A percentile compares a stretch with the other conserved stretches of the same genome.
Evolutionary conservation across 805 yeast species (phyloP).

Genomic region (Isabelozyma gotoi): DNA sequence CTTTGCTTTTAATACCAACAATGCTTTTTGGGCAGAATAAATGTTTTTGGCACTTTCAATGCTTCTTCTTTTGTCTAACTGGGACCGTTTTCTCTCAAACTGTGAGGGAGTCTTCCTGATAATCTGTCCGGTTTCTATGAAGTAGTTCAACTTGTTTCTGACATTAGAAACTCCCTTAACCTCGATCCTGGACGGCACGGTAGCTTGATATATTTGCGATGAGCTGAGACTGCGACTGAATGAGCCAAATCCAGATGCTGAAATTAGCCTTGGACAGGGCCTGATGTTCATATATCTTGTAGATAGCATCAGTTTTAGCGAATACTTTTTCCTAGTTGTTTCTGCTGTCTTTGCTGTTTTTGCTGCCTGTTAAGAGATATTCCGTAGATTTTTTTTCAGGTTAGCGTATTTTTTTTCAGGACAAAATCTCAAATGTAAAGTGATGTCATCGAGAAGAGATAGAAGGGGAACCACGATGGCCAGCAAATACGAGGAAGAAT

Average conservation of each 20-base stretch:
- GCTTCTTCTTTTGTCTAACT: background rate
- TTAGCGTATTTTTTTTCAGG: background rate
- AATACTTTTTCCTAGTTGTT: too few species aligned
- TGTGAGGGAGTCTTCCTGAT: constrained; percentile 15
- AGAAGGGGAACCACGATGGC: background rate
- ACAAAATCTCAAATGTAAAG: background rate
- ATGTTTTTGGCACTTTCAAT: background rate
- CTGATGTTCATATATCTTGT: too few species aligned
- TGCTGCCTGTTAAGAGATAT: too few species aligned
- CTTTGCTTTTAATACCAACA: constrained; percentile 26
- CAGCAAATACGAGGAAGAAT: background rate
- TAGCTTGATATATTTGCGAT: background rate
- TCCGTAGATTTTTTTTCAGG: background rate
- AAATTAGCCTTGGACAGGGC: background rate
- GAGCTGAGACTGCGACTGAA: background rate
- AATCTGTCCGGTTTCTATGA: constrained; percentile 28
- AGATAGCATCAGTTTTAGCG: too few species aligned
- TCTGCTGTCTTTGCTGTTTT: too few species aligned
- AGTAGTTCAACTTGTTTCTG: constrained; percentile 23
- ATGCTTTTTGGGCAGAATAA: constrained; percentile 16
- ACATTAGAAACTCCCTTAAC: constrained; percentile 8
- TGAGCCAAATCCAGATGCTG: too few species aligned
- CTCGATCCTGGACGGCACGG: background rate
- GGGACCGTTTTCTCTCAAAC: constrained; percentile 7
- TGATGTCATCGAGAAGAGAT: background rate